A percentile compares a stretch with the other conserved stretches of the same genome.
Conservation (phyloP, 208 protist genomes). For the Phytomonas sp. region DNA sequence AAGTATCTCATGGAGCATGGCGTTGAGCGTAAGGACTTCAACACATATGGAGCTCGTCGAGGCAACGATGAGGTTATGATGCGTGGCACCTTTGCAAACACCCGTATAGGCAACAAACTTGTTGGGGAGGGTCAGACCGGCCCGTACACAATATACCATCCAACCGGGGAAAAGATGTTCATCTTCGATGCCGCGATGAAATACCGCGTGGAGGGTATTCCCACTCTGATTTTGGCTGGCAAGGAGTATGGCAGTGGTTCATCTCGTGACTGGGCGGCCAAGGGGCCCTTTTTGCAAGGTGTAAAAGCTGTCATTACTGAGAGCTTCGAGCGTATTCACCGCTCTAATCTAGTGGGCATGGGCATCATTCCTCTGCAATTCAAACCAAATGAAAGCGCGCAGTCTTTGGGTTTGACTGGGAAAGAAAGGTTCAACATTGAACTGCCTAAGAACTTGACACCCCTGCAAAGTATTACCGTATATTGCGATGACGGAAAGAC, state of each 20-base stretch:
- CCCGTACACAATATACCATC: constrained; percentile 89
- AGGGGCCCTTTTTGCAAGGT: constrained; percentile 93
- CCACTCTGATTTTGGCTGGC: constrained; percentile 91
- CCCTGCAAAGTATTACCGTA: constrained; percentile 83
- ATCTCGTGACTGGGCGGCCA: constrained; percentile 96
- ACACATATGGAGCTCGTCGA: constrained; percentile 93
- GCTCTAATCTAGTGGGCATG: constrained; percentile 94
- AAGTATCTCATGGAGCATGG: constrained; percentile 71
- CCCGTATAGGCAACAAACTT: constrained; percentile 90
- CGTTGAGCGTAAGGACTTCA: constrained; percentile 92
- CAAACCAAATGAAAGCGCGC: constrained; percentile 74
- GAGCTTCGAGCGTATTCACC: constrained; percentile 94
- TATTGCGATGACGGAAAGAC: constrained; percentile 73
- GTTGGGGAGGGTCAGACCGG: constrained; percentile 85
- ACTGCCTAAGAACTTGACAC: constrained; percentile 69
- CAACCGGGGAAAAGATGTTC: constrained; percentile 87
- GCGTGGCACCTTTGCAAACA: constrained; percentile 95
- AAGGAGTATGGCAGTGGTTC: constrained; percentile 94
- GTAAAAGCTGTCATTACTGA: constrained; percentile 92
- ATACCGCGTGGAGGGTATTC: constrained; percentile 65
- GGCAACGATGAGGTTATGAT: constrained; percentile 96
- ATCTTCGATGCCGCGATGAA: constrained; percentile 93
- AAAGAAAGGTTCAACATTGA: constrained; percentile 89
- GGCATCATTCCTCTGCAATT: constrained; percentile 95
- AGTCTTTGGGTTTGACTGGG: constrained; percentile 87